Evolutionary conservation across 306 rosid species (phyloP).

Genomic region (Prunus armeniaca): DNA sequence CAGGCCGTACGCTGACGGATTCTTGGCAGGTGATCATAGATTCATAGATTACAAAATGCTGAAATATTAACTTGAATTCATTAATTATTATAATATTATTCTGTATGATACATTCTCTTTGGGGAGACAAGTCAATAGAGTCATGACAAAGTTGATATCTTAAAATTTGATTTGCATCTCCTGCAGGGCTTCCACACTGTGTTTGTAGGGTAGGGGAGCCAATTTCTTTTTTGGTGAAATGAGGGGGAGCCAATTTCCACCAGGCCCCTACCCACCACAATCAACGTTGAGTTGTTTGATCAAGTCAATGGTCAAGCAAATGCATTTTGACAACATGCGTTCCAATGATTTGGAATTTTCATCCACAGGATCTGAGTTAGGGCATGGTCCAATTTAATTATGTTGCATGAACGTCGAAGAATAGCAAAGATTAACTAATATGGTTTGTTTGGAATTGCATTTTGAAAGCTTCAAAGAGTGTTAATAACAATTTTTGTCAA

Average conservation of each 20-base stretch:
- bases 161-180: background rate
- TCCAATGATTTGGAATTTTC: too few species aligned
- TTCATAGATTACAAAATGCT: background rate
- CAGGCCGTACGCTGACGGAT: background rate
- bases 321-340: too few species aligned
- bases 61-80: too few species aligned
- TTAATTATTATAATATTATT: background rate
- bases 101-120: constrained; percentile 8
- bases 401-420: too few species aligned
- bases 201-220: background rate
- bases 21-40: background rate
- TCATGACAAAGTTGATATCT: constrained; percentile 29
- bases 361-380: too few species aligned
- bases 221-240: background rate
- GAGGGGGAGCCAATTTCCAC: background rate
- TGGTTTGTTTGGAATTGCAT: too few species aligned
- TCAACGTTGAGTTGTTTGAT: background rate
- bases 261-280: background rate
- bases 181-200: background rate
- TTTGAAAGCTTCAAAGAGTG: too few species aligned
- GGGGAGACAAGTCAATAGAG: constrained; percentile 30
- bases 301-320: background rate
- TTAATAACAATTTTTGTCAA: too few species aligned
- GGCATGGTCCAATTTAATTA: too few species aligned
- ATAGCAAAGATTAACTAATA: too few species aligned